phyloP scores from a whole-genome alignment of 2,329 filamentous ascomycete species.

The Ploettnerulaceae sp. region DNA sequence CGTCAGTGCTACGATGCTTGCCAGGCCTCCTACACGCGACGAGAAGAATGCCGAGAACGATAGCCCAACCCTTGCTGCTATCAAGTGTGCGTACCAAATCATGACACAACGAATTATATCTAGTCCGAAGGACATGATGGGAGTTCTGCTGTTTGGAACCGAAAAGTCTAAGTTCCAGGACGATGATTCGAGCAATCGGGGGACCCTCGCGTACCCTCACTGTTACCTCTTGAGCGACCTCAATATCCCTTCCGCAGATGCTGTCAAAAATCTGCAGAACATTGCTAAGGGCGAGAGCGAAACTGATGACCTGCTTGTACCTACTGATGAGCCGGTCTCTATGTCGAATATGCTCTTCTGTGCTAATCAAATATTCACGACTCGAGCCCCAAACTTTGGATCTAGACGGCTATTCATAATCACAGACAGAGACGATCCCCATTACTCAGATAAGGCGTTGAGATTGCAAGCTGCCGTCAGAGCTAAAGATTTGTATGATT shows the following conservation, averaged over 20 bases:
- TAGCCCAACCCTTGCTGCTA: conserved; percentile 72
- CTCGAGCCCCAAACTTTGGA: conserved; percentile 88
- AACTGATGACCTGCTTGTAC: conserved; percentile 61
- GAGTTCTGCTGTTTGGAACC: conserved; percentile 86
- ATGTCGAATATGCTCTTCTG: conserved; percentile 93
- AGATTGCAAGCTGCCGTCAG: conserved; percentile 76
- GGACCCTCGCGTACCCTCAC: conserved; percentile 70
- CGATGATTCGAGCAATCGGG: conserved; percentile 52
- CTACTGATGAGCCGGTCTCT: conserved; percentile 63
- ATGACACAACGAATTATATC: conserved; percentile 99
- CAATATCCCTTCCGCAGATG: conserved; percentile 78
- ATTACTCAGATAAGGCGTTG: conserved; percentile 64
- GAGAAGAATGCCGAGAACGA: conserved; percentile 75
- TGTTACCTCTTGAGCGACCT: conserved; percentile 90
- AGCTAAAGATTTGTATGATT: conserved; percentile 91
- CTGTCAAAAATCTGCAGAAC: conserved; percentile 73
- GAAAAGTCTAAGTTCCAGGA: conserved; percentile 75
- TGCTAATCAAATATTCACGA: conserved; percentile 94
- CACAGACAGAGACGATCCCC: conserved; percentile 88
- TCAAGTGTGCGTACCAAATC: conserved; percentile 90
- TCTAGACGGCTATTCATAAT: conserved; percentile 92
- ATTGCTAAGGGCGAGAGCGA: conserved; percentile 76
- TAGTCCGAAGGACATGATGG: conserved; percentile 95
- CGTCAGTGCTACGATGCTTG: conserved; percentile 82
- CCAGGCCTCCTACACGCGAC: conserved; percentile 54